A percentile compares a stretch with the other conserved stretches of the same genome.
These are phyloP conservation scores for Hypoxylon fuscum DNA, from an alignment of 495 filamentous ascomycete species.

Conservation along the genomic window DNA sequence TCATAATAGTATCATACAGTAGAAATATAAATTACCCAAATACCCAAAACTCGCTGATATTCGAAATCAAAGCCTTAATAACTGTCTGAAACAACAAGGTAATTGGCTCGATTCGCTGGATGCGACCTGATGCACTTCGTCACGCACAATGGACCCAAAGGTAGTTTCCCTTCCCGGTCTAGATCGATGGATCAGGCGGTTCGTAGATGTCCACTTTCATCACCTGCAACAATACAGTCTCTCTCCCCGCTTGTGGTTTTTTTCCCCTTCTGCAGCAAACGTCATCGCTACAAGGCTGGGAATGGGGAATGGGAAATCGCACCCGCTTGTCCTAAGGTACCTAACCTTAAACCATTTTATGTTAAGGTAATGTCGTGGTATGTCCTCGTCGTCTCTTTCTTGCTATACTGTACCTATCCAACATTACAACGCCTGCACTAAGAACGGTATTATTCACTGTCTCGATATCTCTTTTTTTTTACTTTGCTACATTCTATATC, in stretches of 20 bases:
- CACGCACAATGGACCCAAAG: neutral
- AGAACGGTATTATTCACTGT: too few relatives aligned
- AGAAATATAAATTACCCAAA: too few relatives aligned
- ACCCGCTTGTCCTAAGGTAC: too few relatives aligned
- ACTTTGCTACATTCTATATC: too few relatives aligned
- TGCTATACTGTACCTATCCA: conserved; percentile 9
- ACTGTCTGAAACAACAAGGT: conserved; percentile 1
- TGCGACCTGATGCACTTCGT: conserved; percentile 7
- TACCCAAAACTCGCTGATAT: too few relatives aligned
- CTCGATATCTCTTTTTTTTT: too few relatives aligned
- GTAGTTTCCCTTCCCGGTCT: conserved; percentile 34
- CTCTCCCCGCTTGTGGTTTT: conserved; percentile 25
- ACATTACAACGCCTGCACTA: too few relatives aligned
- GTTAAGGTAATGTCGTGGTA: too few relatives aligned
- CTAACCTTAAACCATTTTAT: too few relatives aligned
- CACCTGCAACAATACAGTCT: conserved; percentile 35
- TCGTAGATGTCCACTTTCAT: conserved; percentile 13
- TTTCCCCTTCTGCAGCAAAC: conserved; percentile 35
- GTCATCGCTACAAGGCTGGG: conserved; percentile 43
- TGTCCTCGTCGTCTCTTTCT: neutral
- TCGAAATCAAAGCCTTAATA: neutral
- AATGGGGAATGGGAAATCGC: neutral
- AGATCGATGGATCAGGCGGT: neutral
- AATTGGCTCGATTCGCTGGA: conserved; percentile 9
- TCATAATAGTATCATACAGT: too few relatives aligned